A percentile compares a stretch with the other conserved stretches of the same genome.
phyloP scores from a whole-genome alignment of 2,329 filamentous ascomycete genomes.

The Apiospora aurea region DNA sequence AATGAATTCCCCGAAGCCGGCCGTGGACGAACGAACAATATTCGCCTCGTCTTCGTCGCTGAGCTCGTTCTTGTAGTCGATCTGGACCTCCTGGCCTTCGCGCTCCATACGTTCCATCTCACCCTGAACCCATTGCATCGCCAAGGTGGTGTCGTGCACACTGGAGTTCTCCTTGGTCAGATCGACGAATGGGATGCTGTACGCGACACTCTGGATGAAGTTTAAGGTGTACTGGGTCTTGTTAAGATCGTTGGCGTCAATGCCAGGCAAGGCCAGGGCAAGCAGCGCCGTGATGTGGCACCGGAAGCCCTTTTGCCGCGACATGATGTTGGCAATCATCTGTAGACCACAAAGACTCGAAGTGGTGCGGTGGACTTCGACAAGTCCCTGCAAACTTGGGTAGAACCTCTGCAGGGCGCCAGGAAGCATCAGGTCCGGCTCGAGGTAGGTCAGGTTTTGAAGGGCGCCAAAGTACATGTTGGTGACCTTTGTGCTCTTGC shows the following conservation, averaged over 20 bases:
- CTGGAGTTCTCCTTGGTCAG: constrained; percentile 73
- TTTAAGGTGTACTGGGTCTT: constrained; percentile 95
- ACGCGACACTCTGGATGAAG: constrained; percentile 94
- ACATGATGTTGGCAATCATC: constrained; percentile 90
- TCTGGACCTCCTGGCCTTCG: constrained; percentile 82
- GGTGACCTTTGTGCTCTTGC: constrained; percentile 91
- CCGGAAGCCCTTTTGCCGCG: constrained; percentile 91
- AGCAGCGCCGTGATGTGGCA: constrained; percentile 94
- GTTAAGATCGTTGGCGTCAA: constrained; percentile 96
- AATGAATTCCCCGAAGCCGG: constrained; percentile 91
- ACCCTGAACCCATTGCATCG: constrained; percentile 90
- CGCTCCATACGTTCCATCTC: constrained; percentile 94
- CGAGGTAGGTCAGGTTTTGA: constrained; percentile 87
- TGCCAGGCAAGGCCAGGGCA: constrained; percentile 91
- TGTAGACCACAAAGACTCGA: constrained; percentile 92
- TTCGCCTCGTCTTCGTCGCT: constrained; percentile 85
- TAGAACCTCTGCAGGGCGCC: constrained; percentile 96
- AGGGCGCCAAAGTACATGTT: constrained; percentile 91
- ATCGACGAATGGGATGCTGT: constrained; percentile 92
- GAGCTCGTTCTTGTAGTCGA: constrained; percentile 85
- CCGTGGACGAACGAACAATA: constrained; percentile 92
- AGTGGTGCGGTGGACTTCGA: constrained; percentile 95
- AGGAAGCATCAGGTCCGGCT: constrained; percentile 89
- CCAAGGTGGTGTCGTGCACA: constrained; percentile 76
- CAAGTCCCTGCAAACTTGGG: constrained; percentile 92